phyloP scores from a whole-genome alignment of 1,139 yeast species.

The Magnusiomyces tetraspermus region DNA sequence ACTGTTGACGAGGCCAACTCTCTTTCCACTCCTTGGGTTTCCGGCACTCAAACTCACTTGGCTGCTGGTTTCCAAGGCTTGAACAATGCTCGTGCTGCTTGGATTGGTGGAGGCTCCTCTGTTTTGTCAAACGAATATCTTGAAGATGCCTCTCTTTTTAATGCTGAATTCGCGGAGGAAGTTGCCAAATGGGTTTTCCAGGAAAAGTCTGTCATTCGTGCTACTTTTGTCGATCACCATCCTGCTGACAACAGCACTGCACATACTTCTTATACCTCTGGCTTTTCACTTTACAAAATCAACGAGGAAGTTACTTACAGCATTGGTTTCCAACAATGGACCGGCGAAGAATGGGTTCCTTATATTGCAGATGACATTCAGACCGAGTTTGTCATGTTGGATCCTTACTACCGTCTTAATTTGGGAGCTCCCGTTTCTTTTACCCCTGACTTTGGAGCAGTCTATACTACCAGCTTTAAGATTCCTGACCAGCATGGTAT shows the following conservation, averaged over 20 bases:
- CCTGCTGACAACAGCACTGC: conserved; percentile 20
- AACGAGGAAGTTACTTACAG: conserved; percentile 38
- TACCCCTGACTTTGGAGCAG: conserved; percentile 27
- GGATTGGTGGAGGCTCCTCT: conserved; percentile 65
- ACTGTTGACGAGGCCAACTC: conserved; percentile 37
- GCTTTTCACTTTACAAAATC: conserved; percentile 48
- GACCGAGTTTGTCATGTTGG: conserved; percentile 80
- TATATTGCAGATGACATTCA: conserved; percentile 56
- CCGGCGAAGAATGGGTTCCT: conserved; percentile 60
- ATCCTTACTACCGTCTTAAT: conserved; percentile 81
- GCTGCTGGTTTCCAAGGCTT: conserved; percentile 78
- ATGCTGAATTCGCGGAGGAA: conserved; percentile 37
- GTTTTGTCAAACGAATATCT: conserved; percentile 25
- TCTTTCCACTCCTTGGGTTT: conserved; percentile 49
- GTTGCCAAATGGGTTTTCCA: conserved; percentile 70
- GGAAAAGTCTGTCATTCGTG: conserved; percentile 52
- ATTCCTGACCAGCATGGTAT: conserved; percentile 96
- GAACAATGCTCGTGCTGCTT: conserved; percentile 65
- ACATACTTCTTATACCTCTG: conserved; percentile 22
- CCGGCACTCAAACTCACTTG: conserved; percentile 71
- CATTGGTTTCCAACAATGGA: conserved; percentile 42
- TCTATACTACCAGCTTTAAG: conserved; percentile 49
- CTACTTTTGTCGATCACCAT: conserved; percentile 42
- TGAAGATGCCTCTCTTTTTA: conserved; percentile 18
- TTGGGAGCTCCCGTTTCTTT: conserved; percentile 27